phyloP scores from a whole-genome alignment of 352 stramenopile genomes.

The Globisporangium camurandrum region DNA sequence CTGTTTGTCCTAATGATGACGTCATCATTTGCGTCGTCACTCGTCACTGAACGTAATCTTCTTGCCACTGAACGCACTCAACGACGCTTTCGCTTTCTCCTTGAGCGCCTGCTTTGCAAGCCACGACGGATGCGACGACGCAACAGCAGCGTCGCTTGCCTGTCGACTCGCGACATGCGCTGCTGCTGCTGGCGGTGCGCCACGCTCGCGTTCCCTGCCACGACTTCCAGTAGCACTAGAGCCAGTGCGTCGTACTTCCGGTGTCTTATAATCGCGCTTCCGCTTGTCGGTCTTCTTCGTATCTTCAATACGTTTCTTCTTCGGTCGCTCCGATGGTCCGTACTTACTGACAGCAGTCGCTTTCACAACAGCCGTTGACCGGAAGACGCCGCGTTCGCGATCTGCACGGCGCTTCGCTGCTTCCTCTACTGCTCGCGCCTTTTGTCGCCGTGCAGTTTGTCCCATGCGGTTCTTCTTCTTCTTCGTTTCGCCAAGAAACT shows the following conservation, averaged over 20 bases:
- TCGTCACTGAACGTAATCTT: slow-evolving; percentile 78
- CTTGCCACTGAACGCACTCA: slow-evolving; percentile 67
- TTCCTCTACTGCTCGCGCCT: slow-evolving; percentile 69
- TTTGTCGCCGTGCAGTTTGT: slow-evolving; percentile 72
- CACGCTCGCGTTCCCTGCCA: slow-evolving; percentile 13
- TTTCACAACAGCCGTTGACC: slow-evolving; percentile 18
- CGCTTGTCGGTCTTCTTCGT: slow-evolving; percentile 9
- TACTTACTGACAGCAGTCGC: slow-evolving; percentile 37
- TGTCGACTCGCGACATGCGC: not conserved
- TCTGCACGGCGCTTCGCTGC: slow-evolving; percentile 36
- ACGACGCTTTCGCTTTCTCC: slow-evolving; percentile 68
- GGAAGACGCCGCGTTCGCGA: slow-evolving; percentile 31
- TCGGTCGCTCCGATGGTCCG: slow-evolving; percentile 64
- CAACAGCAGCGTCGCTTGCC: slow-evolving; percentile 8
- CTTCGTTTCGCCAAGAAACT: slow-evolving; percentile 80
- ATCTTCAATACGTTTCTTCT: slow-evolving; percentile 63
- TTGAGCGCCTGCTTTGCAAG: slow-evolving; percentile 79
- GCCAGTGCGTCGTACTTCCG: slow-evolving; percentile 3
- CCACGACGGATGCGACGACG: slow-evolving; percentile 57
- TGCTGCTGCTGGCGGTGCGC: slow-evolving; percentile 7
- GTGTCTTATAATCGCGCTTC: not conserved
- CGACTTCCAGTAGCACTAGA: slow-evolving; percentile 2
- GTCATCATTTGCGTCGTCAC: not conserved
- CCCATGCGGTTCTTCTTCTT: slow-evolving; percentile 81
- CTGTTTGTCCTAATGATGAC: no score